Base-by-base conservation (phyloP, 139 green algal genomes). In the Asterochloris erici region DNA sequence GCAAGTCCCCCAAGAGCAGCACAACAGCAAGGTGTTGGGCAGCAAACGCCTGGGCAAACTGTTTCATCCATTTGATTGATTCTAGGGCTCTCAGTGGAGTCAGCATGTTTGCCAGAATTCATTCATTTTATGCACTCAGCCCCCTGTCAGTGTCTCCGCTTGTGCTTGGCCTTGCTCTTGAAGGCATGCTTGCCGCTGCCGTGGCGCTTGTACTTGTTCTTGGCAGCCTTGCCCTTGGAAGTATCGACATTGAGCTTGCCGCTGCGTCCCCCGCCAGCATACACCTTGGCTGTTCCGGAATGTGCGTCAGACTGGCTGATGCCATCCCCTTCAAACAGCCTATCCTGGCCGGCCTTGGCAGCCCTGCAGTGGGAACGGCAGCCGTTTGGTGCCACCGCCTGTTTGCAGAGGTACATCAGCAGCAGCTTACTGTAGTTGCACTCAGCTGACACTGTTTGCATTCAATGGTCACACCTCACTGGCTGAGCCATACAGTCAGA, bases 141-240 rank as follows among this genome's bases (percentile, higher is more conserved):
- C 21, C 19, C 21, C 19, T 9, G 19, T 29, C 68, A 80, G 24
- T 69, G 60, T 54, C 76, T 69, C 27, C 89, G 68, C 89, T 92
- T 93, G 85, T 94, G 94, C 68, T 86, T 87, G 12, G 83, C 79
- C 83, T 98, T 96, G 84, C 86, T 92, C 89, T 97, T 97, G 89
- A 97, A 97, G 0, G 85, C 38, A 12, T 84, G 73, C 75, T 91
- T 91, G 62, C 92, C 92, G 82, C 91, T 95, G 77, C 93, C 93
- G 0, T 88, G 87, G 9, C 91, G 82, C 80, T 91, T 90, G 17
- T 90, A 14, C 38, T 85, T 86, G 71, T 92, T 93, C 16, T 93
- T 68, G 10, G 77, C 73, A 26, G 74, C 27, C 54, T 78, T 73
- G 60, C 28, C 63, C 60, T 14, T 79, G 26, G 71, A 23, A 27